Evolutionary conservation across 352 stramenopile genomes (phyloP), one percentile per base, ranked within the genome.

Genomic region (Phytophthora citricola): DNA sequence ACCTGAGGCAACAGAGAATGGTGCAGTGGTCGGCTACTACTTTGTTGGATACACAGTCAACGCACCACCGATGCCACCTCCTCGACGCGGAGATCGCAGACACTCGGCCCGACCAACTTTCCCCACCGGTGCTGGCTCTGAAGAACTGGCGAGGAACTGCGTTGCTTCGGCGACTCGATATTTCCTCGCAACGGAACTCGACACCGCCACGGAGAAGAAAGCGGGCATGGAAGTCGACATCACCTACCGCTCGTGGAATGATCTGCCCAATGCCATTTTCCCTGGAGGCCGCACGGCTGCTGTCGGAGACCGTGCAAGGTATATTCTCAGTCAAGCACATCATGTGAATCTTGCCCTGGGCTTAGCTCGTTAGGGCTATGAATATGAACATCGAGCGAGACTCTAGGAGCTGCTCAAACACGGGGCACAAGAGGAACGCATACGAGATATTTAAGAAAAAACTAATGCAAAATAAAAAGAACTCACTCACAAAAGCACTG

Each of bases 101-200:
- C 17, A 57, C 31, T 63, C 48, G 5, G 50, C 41, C 53, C 58
- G 52, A 58, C 7, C 52, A 32, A 11, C 29, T 11, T 29, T 36
- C 15, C 26, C 41, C 11, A 43, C 3, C 3, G 62, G n/a, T 31
- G 26, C n/a, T 41, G 36, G 32, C 5, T 68, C 72, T 2, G 71
- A 79, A 15, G 61, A 89, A 14, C 50, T 80, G 3, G 74, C 83
- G 0, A 57, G 63, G 31, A 85, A 66, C 4, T 83, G 70, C 38
- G 79, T 91, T 12, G 79, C 72, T 0, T 85, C 83, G 2, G 83
- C 85, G 9, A 81, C 85, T 4, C 76, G 84, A 34, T 96, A 95
- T 47, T 96, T 96, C 51, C 75, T 87, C 11, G 89, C 83, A 2
- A 96, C 89, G 8, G 86, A 95, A 59, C 63, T 96, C 10, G 58